Evolutionary conservation across 2,329 filamentous ascomycete species (phyloP), one percentile per base, ranked within the genome.

Genomic region (Scleromitrula shiraiana): DNA sequence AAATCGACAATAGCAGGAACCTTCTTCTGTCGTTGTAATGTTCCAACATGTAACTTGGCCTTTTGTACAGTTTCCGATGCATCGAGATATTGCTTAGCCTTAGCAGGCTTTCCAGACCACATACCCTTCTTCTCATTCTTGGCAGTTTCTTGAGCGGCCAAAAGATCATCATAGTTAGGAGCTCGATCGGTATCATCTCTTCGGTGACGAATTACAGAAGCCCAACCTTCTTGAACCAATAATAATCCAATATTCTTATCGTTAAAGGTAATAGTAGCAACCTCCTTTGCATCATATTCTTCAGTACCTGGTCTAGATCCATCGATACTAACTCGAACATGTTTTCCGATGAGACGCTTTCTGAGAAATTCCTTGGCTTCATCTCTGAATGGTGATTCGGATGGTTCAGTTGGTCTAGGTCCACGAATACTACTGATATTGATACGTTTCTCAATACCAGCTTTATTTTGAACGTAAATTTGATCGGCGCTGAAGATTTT

Each of bases 321-420:
- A 64, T 98, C 90, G 51, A 95, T 81, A 46, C 78, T 84, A 49
- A 96, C 80, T 65, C 85, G 87, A 56, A 97, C 88, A 57, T 95
- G 88, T 74, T 98, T 98, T 52, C 90, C 93, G 62, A 98, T 98
- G 26, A 96, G 68, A 66, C 83, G 88, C 75, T 95, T 95, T 47
- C 93, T 83, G 55, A 97, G 67, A 64, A 91, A 97, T 65, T 98
- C 93, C 73, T 98, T 98, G 26, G 93, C 91, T 64, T 96, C 91
- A 10, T 93, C 85, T 57, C 82, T 78, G 73, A 91, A 98, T 0
- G 89, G 88, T 33, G 87, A 78, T 67, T 97, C 91, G 49, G 88
- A 84, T 17, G 87, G 78, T 65, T 97, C 91, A 40, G 82, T 84
- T 3, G 85, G 78, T 63, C 95, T 90, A n/a, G 93, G 93, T 49